phyloP scores from a whole-genome alignment of 2,329 filamentous ascomycete genomes.

The Xylariaceae sp. region DNA sequence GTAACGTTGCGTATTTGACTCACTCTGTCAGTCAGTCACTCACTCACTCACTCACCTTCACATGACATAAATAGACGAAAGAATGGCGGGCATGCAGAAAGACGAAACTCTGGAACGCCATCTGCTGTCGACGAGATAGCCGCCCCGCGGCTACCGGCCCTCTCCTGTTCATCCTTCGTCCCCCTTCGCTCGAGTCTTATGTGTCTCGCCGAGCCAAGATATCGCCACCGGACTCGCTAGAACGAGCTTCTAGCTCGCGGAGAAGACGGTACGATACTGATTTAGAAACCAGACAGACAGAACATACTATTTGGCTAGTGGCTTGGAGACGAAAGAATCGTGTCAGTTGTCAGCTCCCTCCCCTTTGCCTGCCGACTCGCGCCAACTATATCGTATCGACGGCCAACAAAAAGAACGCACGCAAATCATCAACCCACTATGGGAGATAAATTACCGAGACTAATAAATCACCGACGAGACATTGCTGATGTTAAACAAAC shows the following conservation, averaged over 20 bases:
- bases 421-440: neutral
- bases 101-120: no score
- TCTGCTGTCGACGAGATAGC: no score
- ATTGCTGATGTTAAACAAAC: no score
- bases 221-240: neutral
- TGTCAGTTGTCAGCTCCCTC: constrained; percentile 8
- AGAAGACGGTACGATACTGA: neutral
- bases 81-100: no score
- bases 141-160: neutral
- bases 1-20: no score
- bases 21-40: no score
- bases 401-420: neutral
- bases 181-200: neutral
- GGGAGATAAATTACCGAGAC: neutral
- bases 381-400: neutral
- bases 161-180: neutral
- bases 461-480: no score
- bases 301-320: no score
- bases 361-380: constrained; percentile 9
- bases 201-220: neutral
- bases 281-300: neutral
- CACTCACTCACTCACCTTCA: no score
- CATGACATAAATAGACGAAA: no score
- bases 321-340: neutral
- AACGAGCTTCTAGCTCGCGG: neutral